Evolutionary conservation across 441 rosid genomes (phyloP), one percentile per base, ranked within the genome.

Genomic region (Populus hybrid): DNA sequence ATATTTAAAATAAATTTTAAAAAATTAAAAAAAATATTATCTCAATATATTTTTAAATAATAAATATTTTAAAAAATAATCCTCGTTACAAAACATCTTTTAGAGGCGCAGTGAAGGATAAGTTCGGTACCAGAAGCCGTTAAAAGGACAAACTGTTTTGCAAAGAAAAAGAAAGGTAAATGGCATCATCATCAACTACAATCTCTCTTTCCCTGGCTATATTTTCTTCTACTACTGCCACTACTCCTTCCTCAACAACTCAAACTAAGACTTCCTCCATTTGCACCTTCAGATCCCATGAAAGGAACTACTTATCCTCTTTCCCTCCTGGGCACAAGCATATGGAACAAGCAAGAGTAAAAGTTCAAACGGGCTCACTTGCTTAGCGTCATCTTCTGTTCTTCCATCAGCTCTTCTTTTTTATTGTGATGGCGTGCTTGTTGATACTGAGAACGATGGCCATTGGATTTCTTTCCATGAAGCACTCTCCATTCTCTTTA

Each of bases 391-490:
- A 8, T 69, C 87, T 40, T 67, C 87, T 42, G 81, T 79, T 81
- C 88, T 93, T 78, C 99, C 94, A 8, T 85, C 92, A 2, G 98
- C 97, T 71, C 94, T 93, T 70, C 87, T 92, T 36, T 93, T 95
- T 72, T 94, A 95, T 76, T 95, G 99, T 75, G 99, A 95, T 75
- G 98, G 99, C n/a, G 99, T 95, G 24, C 98, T 90, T 24, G 99
- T 93, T 69, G 99, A 95, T 77, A 93, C 98, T 23, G 98, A 93
- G 87, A 91, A 90, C 82, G 99, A 93, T 77, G 99, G 97, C 42
- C 98, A 95, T 83, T 80, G 93, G 87, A 84, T 93, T 86, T 95
- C 99, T 14, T 93, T 93, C 89, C 83, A 75, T 40, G 99, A 92
- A 88, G 99, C 89, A 82, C 8, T 4, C 2, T 26, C 61, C 67